Percentiles rank a stretch among this genome's conserved stretches.
Conservation (phyloP, 805 yeast genomes). For the Yarrowia yakushimensis region DNA sequence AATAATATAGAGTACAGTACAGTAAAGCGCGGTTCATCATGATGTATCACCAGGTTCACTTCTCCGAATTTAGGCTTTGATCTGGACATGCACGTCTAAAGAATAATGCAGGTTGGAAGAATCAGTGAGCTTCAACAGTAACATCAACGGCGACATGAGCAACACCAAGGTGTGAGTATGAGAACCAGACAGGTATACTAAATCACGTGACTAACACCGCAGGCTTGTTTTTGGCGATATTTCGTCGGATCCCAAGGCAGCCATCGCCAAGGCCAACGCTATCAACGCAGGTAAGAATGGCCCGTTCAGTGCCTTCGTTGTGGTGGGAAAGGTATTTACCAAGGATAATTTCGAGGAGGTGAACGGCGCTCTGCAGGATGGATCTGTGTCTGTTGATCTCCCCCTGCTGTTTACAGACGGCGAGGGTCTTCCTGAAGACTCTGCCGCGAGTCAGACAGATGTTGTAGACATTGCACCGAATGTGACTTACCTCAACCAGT, state of each 20-base stretch:
- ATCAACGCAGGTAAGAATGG: constrained; percentile 15
- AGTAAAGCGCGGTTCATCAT: no score
- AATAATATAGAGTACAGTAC: no score
- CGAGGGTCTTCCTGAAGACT: neutral
- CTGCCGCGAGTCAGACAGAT: neutral
- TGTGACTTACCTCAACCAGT: neutral
- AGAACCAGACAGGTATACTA: neutral
- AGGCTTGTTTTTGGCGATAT: constrained; percentile 24
- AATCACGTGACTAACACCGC: neutral
- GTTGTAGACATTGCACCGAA: constrained; percentile 16
- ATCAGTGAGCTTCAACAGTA: neutral
- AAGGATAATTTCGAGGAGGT: constrained; percentile 7
- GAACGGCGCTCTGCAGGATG: constrained; percentile 8
- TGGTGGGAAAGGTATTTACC: constrained; percentile 7
- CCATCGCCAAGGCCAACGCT: constrained; percentile 17
- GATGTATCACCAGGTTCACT: no score
- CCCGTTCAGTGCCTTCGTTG: constrained; percentile 5
- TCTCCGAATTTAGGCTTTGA: neutral
- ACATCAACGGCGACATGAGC: constrained; percentile 7
- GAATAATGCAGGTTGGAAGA: neutral
- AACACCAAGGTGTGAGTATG: constrained; percentile 15
- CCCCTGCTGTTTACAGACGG: constrained; percentile 4
- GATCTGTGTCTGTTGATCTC: constrained; percentile 4
- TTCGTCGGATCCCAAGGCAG: neutral
- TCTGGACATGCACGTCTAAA: neutral